A percentile compares a stretch with the other conserved stretches of the same genome.
Evolutionary conservation across 176 grass and related monocot genomes (phyloP).

Genomic region (Microstegium vimineum): DNA sequence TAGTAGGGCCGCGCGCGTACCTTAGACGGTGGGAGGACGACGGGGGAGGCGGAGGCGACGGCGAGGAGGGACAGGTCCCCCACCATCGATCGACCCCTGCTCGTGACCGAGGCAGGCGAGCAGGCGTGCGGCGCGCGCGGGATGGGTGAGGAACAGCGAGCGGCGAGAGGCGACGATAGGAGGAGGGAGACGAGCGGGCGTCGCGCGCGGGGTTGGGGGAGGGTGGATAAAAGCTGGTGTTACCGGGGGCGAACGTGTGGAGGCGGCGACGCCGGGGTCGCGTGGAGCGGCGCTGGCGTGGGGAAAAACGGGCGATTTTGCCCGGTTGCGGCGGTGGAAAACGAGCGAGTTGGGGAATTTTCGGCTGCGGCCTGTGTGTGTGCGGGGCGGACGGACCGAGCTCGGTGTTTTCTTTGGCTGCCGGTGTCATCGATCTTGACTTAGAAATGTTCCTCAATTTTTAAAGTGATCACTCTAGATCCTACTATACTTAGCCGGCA

Average conservation of each 20-base stretch:
- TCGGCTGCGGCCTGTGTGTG: too few species aligned
- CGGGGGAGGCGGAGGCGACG: constrained; percentile 34
- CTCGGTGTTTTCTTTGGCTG: neutral
- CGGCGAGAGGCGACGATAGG: neutral
- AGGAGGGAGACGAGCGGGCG: neutral
- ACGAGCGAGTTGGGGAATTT: neutral
- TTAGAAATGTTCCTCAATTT: too few species aligned
- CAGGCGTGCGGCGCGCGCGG: neutral
- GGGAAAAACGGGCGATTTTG: neutral
- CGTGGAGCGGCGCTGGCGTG: constrained; percentile 6
- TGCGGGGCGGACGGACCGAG: neutral
- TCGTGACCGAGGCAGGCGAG: too few species aligned
- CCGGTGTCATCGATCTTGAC: too few species aligned
- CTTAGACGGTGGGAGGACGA: constrained; percentile 33
- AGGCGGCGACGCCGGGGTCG: too few species aligned
- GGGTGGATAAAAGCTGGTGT: neutral
- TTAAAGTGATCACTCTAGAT: too few species aligned
- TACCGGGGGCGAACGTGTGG: constrained; percentile 12
- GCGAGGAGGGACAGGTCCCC: constrained; percentile 45
- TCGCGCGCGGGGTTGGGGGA: too few species aligned
- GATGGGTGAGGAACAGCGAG: too few species aligned
- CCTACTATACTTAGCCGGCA: too few species aligned
- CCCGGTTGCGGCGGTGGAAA: neutral
- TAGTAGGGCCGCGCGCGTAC: neutral
- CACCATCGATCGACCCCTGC: constrained; percentile 22